phyloP scores from a whole-genome alignment of 169 alveolate species.

The Pseudocohnilembus persalinus region DNA sequence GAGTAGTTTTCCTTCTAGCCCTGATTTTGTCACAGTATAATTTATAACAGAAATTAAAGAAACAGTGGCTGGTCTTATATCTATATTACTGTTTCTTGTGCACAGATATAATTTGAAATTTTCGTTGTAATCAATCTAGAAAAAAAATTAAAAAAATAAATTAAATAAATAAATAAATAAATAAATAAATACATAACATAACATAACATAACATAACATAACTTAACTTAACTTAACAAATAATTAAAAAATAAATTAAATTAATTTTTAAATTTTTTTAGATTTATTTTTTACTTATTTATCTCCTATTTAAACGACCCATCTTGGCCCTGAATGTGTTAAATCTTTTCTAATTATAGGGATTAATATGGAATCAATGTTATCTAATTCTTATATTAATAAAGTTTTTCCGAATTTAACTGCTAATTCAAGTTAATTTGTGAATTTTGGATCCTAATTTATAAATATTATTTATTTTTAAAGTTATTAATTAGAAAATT shows the following conservation, averaged over 20 bases:
- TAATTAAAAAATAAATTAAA: no score
- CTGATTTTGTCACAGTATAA: slow-evolving; percentile 92
- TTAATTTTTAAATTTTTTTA: no score
- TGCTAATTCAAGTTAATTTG: slow-evolving; percentile 61
- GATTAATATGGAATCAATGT: slow-evolving; percentile 84
- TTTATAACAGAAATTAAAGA: slow-evolving; percentile 85
- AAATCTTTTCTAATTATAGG: slow-evolving; percentile 90
- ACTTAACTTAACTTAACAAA: no score
- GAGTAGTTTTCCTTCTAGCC: slow-evolving; percentile 91
- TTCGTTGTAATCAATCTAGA: slow-evolving; percentile 89
- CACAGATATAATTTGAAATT: slow-evolving; percentile 84
- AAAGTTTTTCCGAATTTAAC: slow-evolving; percentile 91
- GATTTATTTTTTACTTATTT: no score
- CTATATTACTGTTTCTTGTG: slow-evolving; percentile 88
- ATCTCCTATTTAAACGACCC: slow-evolving; percentile 90
- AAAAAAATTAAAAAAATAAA: no score
- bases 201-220: no score
- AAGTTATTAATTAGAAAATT: no score
- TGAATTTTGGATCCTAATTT: neutral
- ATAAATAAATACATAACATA: no score
- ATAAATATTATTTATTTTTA: neutral
- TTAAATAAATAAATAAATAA: no score
- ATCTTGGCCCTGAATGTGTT: slow-evolving; percentile 89
- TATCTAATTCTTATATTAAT: slow-evolving; percentile 87
- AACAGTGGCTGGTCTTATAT: slow-evolving; percentile 86